Conservation (phyloP, 495 filamentous ascomycete species). For the Neurospora sp. region DNA sequence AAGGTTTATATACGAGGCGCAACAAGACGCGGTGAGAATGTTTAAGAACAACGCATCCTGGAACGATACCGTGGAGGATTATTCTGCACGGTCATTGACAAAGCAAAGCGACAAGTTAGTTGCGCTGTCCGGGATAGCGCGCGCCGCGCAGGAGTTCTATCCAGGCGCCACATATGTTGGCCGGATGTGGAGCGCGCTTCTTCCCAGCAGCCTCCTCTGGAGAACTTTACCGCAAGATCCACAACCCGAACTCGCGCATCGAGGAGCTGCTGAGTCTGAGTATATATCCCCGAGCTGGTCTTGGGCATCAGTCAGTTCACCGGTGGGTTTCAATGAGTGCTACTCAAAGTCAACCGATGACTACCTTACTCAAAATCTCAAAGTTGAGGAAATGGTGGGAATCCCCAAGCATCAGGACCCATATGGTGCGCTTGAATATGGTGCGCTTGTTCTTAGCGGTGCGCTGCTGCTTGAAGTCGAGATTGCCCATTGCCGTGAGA, state of each 20-base stretch:
- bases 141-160: background rate
- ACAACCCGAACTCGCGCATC: background rate
- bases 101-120: background rate
- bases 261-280: background rate
- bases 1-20: background rate
- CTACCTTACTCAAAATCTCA: background rate
- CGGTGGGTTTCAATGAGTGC: background rate
- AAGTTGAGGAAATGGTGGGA: background rate
- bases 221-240: background rate
- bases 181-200: background rate
- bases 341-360: too few species aligned
- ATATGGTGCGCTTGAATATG: background rate
- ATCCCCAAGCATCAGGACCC: background rate
- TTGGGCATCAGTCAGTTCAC: background rate
- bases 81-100: background rate
- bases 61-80: background rate
- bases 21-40: too few species aligned
- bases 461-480: background rate
- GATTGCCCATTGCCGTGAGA: too few species aligned
- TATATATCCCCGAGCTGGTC: background rate
- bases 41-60: background rate
- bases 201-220: background rate
- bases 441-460: background rate
- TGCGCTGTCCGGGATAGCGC: background rate
- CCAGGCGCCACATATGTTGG: background rate